Conservation (phyloP, 257 asterid genomes). For the Penstemon davidsonii region DNA sequence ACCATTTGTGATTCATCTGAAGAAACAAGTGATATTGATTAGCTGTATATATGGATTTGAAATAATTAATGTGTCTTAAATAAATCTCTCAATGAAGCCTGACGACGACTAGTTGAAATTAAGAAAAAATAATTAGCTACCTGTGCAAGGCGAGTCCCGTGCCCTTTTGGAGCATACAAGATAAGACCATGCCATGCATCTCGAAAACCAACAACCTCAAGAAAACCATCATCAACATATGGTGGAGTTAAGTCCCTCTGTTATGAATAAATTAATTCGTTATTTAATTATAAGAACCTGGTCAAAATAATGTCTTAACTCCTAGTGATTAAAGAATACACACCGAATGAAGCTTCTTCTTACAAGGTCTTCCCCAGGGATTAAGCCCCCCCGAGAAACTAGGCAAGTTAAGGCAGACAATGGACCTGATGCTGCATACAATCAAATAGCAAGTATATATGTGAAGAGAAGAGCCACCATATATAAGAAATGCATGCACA, state of each 20-base stretch:
- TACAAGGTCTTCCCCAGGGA: conserved; percentile 75
- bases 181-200: conserved; percentile 91
- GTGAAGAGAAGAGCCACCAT: neutral
- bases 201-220: conserved; percentile 88
- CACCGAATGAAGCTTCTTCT: neutral
- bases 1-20: neutral
- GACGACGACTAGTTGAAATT: too few species aligned
- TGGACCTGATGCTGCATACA: conserved; percentile 70
- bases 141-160: conserved; percentile 95
- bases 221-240: conserved; percentile 72
- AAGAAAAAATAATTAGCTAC: conserved; percentile 25
- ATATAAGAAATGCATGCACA: neutral
- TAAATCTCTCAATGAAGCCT: too few species aligned
- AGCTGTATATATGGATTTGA: too few species aligned
- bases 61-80: too few species aligned
- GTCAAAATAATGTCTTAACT: neutral
- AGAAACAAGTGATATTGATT: neutral
- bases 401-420: conserved; percentile 86
- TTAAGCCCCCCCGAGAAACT: conserved; percentile 97
- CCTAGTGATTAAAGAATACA: neutral
- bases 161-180: conserved; percentile 80
- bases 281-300: neutral
- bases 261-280: conserved; percentile 8
- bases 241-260: conserved; percentile 82
- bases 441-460: neutral